Percentiles rank a stretch among this genome's conserved stretches.
Evolutionary conservation across 2,329 filamentous ascomycete species (phyloP).

Genomic region (Pestalotiopsis sp.): DNA sequence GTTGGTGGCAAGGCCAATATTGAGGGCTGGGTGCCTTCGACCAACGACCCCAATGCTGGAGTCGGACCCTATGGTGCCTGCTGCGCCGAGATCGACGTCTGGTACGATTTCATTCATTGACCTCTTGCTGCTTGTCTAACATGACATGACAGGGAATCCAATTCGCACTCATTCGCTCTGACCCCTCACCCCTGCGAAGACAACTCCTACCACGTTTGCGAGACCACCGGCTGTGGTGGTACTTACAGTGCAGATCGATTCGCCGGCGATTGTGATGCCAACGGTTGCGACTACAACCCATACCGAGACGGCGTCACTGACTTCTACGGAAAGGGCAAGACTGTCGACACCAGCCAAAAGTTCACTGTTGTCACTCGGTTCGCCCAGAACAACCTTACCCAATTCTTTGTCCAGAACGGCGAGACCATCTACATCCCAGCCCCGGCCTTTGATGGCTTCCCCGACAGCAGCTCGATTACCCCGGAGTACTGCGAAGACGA

Average conservation of each 20-base stretch:
- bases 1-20: slow-evolving; percentile 38
- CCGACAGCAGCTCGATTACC: slow-evolving; percentile 11
- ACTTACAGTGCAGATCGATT: slow-evolving; percentile 55
- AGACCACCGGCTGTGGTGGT: slow-evolving; percentile 48
- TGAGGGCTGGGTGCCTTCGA: slow-evolving; percentile 51
- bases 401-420: slow-evolving; percentile 63
- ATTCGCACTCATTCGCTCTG: slow-evolving; percentile 61
- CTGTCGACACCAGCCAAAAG: slow-evolving; percentile 11
- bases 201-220: slow-evolving; percentile 51
- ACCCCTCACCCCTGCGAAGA: slow-evolving; percentile 64
- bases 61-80: slow-evolving; percentile 54
- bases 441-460: slow-evolving; percentile 14
- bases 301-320: slow-evolving; percentile 63
- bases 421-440: slow-evolving; percentile 39
- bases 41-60: slow-evolving; percentile 54
- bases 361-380: slow-evolving; percentile 60
- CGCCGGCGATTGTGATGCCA: slow-evolving; percentile 62
- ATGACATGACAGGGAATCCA: slow-evolving; percentile 47
- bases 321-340: slow-evolving; percentile 61
- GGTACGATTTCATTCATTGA: slow-evolving; percentile 35
- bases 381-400: slow-evolving; percentile 46
- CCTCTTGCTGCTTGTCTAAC: not conserved
- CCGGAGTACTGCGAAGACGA: slow-evolving; percentile 4
- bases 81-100: slow-evolving; percentile 64
- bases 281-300: slow-evolving; percentile 70